Evolutionary conservation across 805 yeast species (phyloP).

Genomic region (Starmerella powellii): DNA sequence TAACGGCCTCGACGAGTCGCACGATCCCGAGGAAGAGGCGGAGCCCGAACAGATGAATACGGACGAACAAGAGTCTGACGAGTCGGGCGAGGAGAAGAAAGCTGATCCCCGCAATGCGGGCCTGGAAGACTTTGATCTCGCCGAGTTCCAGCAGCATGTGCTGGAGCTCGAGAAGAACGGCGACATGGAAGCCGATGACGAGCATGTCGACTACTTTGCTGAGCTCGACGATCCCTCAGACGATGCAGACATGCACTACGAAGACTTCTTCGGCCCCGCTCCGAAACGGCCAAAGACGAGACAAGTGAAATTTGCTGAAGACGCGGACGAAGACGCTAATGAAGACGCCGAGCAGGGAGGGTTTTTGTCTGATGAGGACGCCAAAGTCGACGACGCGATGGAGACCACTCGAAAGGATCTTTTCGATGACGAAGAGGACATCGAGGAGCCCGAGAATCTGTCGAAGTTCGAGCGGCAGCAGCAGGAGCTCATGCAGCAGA

Average conservation of each 20-base stretch:
- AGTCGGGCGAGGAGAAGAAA: conserved; percentile 23
- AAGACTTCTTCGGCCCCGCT: conserved; percentile 34
- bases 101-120: too few relatives aligned
- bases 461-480: conserved; percentile 82
- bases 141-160: conserved; percentile 69
- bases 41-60: too few relatives aligned
- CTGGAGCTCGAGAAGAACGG: conserved; percentile 44
- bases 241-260: conserved; percentile 28
- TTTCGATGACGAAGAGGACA: conserved; percentile 37
- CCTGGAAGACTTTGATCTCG: conserved; percentile 73
- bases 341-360: conserved; percentile 22
- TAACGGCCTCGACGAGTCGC: conserved; percentile 8
- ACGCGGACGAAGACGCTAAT: conserved; percentile 10
- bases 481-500: conserved; percentile 59
- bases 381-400: conserved; percentile 22
- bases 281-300: conserved; percentile 20
- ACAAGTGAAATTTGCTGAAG: conserved; percentile 10
- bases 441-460: conserved; percentile 41
- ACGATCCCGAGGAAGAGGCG: conserved; percentile 17
- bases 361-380: conserved; percentile 20
- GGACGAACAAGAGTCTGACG: conserved; percentile 27
- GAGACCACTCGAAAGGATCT: conserved; percentile 28
- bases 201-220: conserved; percentile 37
- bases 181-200: conserved; percentile 38
- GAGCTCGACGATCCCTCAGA: conserved; percentile 37